These are phyloP conservation scores for Nicotiana attenuata DNA, from an alignment of 257 asterid species.

Conservation along the genomic window DNA sequence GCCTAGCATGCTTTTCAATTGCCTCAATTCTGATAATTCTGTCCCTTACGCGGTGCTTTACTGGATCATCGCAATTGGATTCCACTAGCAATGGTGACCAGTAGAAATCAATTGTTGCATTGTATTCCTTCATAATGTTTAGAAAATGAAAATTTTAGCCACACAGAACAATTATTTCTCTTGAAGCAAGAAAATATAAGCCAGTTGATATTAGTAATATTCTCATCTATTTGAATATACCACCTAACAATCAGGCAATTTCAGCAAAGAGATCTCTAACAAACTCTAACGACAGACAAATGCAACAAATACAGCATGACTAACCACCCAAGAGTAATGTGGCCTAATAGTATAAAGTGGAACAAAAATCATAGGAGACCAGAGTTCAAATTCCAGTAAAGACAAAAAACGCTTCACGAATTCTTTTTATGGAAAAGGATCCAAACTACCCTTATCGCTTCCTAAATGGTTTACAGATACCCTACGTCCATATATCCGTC, in stretches of 20 bases:
- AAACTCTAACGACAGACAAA: not conserved
- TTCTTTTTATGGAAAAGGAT: too few species aligned
- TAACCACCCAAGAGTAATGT: not conserved
- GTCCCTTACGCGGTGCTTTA: conserved; percentile 23
- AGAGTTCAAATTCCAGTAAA: not conserved
- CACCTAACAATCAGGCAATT: not conserved
- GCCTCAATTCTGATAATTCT: conserved; percentile 29
- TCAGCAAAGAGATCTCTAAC: not conserved
- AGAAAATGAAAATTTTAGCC: not conserved
- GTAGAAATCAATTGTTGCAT: conserved; percentile 40
- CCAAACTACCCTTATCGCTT: too few species aligned
- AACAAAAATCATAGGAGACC: not conserved
- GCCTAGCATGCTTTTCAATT: conserved; percentile 46
- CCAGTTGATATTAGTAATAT: not conserved
- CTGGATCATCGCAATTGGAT: conserved; percentile 40
- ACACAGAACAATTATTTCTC: not conserved
- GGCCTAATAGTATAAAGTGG: not conserved
- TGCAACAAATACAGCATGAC: not conserved
- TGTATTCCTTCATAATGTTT: conserved; percentile 32
- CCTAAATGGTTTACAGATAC: too few species aligned
- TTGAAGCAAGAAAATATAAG: too few species aligned
- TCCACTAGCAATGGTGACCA: conserved; percentile 51
- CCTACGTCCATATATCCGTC: too few species aligned
- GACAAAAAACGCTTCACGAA: not conserved
- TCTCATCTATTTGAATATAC: not conserved